These are phyloP conservation scores for Neonectria hederae DNA, from an alignment of 2,329 filamentous ascomycete species.

Conservation along the genomic window DNA sequence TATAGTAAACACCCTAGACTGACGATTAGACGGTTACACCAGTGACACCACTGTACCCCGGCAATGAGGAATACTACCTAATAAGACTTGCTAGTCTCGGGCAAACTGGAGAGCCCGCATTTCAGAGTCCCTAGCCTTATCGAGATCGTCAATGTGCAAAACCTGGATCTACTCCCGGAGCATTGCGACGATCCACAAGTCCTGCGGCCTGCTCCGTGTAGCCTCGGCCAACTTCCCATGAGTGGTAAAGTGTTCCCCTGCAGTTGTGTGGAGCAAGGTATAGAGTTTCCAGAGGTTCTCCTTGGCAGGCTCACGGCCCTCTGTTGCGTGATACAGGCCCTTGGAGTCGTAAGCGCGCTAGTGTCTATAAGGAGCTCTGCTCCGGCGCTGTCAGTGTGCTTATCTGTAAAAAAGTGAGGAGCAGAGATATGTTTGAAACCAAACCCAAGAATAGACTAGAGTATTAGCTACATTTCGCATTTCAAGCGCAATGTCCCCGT, in stretches of 20 bases:
- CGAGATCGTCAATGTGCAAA: no score
- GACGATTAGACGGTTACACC: not conserved
- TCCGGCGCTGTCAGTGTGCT: not conserved
- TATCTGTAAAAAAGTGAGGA: no score
- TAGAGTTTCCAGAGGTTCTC: not conserved
- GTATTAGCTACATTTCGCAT: no score
- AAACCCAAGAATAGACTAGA: no score
- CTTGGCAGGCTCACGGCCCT: not conserved
- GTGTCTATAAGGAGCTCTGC: not conserved
- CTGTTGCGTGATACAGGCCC: not conserved
- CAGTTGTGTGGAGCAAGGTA: not conserved
- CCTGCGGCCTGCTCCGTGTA: not conserved
- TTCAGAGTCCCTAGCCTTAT: not conserved
- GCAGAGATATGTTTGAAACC: no score
- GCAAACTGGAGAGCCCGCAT: not conserved
- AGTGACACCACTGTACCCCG: constrained; percentile 14
- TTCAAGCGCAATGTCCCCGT: no score
- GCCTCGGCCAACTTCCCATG: not conserved
- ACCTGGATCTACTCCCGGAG: no score
- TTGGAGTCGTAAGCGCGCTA: not conserved
- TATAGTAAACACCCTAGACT: not conserved
- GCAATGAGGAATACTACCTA: constrained; percentile 10
- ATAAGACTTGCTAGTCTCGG: not conserved
- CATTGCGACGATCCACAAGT: no score
- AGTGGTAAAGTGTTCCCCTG: not conserved